These are phyloP conservation scores for Penicillium angulare DNA, from an alignment of 495 filamentous ascomycete genomes.

Conservation along the genomic window DNA sequence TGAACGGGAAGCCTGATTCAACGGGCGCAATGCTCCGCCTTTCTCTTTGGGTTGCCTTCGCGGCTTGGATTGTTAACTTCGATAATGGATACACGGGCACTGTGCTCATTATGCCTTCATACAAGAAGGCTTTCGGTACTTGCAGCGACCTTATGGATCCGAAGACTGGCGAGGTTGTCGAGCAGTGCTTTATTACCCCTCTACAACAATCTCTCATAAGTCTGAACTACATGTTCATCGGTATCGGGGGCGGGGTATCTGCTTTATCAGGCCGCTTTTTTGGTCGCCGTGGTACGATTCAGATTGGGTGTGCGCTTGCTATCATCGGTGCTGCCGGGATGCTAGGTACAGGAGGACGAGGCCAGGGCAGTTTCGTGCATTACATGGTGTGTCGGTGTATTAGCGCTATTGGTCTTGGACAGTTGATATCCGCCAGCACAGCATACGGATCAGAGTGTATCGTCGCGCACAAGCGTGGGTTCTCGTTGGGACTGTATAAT, in stretches of 20 bases:
- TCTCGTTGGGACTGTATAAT: slow-evolving; percentile 26
- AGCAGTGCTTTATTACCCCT: slow-evolving; percentile 21
- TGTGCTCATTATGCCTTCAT: slow-evolving; percentile 29
- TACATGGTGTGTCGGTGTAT: slow-evolving; percentile 35
- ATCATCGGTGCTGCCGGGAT: slow-evolving; percentile 7
- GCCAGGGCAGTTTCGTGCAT: slow-evolving; percentile 19
- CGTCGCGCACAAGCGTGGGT: slow-evolving; percentile 25
- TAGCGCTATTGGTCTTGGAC: slow-evolving; percentile 25
- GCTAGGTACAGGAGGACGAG: slow-evolving; percentile 19
- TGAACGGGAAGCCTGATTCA: slow-evolving; percentile 2
- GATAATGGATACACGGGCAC: slow-evolving; percentile 27
- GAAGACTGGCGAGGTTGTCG: slow-evolving; percentile 1
- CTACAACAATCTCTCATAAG: slow-evolving; percentile 31
- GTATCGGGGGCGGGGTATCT: slow-evolving; percentile 23
- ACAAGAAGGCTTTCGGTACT: slow-evolving; percentile 21
- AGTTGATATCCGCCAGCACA: slow-evolving; percentile 16
- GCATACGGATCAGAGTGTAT: slow-evolving; percentile 32
- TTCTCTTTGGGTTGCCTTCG: slow-evolving; percentile 22
- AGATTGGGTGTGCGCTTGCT: slow-evolving; percentile 3
- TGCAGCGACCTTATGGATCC: slow-evolving; percentile 17
- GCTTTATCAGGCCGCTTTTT: slow-evolving; percentile 19
- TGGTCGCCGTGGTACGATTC: slow-evolving; percentile 4
- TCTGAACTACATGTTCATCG: slow-evolving; percentile 26
- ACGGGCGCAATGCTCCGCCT: slow-evolving; percentile 23
- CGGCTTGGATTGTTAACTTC: slow-evolving; percentile 28